Evolutionary conservation across 306 rosid genomes (phyloP).

Genomic region (Cercis canadensis): DNA sequence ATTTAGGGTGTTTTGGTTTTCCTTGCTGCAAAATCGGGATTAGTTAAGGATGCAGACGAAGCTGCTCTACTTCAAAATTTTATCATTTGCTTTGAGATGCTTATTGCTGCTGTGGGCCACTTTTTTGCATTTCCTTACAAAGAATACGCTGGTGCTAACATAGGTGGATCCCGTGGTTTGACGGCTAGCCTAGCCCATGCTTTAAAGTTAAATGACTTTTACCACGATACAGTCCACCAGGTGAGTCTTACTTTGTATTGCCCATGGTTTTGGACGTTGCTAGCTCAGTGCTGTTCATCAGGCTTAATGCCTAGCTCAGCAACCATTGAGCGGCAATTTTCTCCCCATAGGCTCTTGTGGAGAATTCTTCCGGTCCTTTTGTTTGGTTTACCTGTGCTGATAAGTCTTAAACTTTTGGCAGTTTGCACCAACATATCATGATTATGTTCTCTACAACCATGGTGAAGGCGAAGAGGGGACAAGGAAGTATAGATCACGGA

Average conservation of each 20-base stretch:
- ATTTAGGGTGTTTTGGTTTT: constrained; percentile 91
- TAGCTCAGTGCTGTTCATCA: constrained; percentile 15
- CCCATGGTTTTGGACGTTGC: constrained; percentile 6
- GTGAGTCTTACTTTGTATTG: constrained; percentile 49
- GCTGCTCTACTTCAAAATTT: constrained; percentile 92
- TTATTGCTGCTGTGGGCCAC: constrained; percentile 91
- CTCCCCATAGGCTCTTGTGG: constrained; percentile 26
- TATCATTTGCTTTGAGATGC: constrained; percentile 97
- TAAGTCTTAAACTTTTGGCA: constrained; percentile 45
- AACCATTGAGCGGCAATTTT: constrained; percentile 17
- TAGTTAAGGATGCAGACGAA: constrained; percentile 81
- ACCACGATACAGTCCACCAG: constrained; percentile 98
- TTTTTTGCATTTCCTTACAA: constrained; percentile 98
- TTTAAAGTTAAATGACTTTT: constrained; percentile 84
- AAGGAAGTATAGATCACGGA: constrained; percentile 89
- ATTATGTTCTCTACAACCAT: constrained; percentile 93
- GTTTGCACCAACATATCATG: constrained; percentile 99
- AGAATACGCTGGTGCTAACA: constrained; percentile 98
- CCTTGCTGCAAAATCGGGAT: constrained; percentile 92
- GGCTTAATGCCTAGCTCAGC: constrained; percentile 21
- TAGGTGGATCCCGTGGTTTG: constrained; percentile 74
- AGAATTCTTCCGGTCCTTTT: constrained; percentile 5
- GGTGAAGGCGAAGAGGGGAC: constrained; percentile 90
- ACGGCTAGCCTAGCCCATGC: constrained; percentile 96
- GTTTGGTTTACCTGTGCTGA: constrained; percentile 36